Percentiles rank a stretch among this genome's conserved stretches.
phyloP scores from a whole-genome alignment of 2,329 filamentous ascomycete genomes.

The Metarhizium rileyi region DNA sequence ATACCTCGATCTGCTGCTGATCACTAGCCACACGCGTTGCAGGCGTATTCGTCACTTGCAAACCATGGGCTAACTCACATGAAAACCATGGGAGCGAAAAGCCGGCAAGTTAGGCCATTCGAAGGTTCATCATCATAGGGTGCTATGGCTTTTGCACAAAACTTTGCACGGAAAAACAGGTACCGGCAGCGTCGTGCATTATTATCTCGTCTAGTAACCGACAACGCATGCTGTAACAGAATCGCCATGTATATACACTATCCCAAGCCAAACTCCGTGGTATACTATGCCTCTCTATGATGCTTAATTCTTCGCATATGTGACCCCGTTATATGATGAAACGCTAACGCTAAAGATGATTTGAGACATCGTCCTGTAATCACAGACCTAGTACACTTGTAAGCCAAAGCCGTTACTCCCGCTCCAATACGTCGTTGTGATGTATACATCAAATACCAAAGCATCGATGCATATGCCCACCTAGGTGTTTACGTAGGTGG shows the following conservation, averaged over 20 bases:
- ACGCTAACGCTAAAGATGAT: slow-evolving; percentile 6
- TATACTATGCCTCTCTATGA: slow-evolving; percentile 3
- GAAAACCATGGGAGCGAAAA: neutral
- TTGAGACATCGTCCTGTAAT: neutral
- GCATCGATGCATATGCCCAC: slow-evolving; percentile 8
- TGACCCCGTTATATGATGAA: neutral
- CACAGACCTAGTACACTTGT: neutral
- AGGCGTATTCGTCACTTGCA: too few relatives aligned
- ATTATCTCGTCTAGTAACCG: neutral
- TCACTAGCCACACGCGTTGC: too few relatives aligned
- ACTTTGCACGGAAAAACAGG: neutral
- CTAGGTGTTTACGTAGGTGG: neutral
- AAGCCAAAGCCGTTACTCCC: neutral
- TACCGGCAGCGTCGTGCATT: neutral
- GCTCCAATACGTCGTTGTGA: neutral
- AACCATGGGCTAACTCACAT: neutral
- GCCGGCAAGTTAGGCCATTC: neutral
- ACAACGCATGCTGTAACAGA: neutral
- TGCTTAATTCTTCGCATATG: neutral
- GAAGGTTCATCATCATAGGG: neutral
- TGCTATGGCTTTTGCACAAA: neutral
- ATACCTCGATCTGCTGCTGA: too few relatives aligned
- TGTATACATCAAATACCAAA: neutral
- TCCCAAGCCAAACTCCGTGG: neutral
- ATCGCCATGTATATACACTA: neutral